Conservation (phyloP, 306 rosid genomes). For the Ormosia semicastrata region DNA sequence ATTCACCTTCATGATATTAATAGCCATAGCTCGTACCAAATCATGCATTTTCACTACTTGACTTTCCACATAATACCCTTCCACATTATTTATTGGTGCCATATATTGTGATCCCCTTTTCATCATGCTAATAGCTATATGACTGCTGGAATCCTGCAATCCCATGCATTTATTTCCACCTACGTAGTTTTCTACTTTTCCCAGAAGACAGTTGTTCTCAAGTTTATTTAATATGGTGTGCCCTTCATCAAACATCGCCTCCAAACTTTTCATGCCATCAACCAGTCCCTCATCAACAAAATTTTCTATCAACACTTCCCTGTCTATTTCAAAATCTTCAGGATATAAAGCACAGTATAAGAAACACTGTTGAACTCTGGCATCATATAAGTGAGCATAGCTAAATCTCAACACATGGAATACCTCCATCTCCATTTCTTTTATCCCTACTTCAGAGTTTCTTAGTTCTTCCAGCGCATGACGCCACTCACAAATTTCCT, state of each 20-base stretch:
- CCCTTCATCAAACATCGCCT: constrained; percentile 24
- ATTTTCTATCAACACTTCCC: constrained; percentile 25
- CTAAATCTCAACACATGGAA: not conserved
- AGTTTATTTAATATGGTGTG: constrained; percentile 21
- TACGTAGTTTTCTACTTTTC: not conserved
- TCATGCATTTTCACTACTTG: not conserved
- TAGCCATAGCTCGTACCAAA: no score
- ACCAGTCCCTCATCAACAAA: constrained; percentile 27
- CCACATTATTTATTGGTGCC: constrained; percentile 5
- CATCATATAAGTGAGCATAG: no score
- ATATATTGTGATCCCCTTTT: not conserved
- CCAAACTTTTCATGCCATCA: constrained; percentile 22
- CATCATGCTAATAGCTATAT: constrained; percentile 22
- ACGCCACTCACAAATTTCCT: constrained; percentile 22
- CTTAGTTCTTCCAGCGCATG: constrained; percentile 7
- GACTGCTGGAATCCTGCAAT: constrained; percentile 18
- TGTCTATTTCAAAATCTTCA: constrained; percentile 25
- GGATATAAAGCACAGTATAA: constrained; percentile 16
- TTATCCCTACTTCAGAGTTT: not conserved
- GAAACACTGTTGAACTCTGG: no score
- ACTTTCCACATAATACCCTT: not conserved
- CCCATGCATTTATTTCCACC: constrained; percentile 5
- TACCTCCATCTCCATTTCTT: constrained; percentile 34
- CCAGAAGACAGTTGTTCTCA: not conserved
- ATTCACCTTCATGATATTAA: no score